Conservation (phyloP, 192 early-diverging fungal species). For the Entomortierella lignicola region DNA sequence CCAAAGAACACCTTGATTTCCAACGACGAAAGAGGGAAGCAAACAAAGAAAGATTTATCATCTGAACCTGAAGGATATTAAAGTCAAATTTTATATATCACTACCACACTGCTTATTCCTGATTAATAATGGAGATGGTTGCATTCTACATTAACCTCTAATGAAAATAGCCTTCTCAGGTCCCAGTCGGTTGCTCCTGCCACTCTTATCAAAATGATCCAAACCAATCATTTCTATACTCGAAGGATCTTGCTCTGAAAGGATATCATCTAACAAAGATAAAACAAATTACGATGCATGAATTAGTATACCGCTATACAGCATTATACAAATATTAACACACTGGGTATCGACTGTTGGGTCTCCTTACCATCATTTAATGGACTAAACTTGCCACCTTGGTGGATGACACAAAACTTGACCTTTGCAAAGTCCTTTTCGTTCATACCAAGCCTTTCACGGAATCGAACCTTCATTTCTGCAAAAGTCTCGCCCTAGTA, state of each 20-base stretch:
- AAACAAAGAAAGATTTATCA: too few relatives aligned
- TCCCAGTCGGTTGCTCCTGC: slow-evolving; percentile 48
- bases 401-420: slow-evolving; percentile 53
- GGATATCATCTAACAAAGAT: slow-evolving; percentile 34
- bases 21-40: too few relatives aligned
- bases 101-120: too few relatives aligned
- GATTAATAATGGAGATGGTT: neutral
- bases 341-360: too few relatives aligned
- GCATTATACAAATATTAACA: too few relatives aligned
- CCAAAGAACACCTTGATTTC: too few relatives aligned
- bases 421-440: slow-evolving; percentile 87
- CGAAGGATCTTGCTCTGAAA: slow-evolving; percentile 31
- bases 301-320: too few relatives aligned
- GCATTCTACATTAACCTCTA: slow-evolving; percentile 28
- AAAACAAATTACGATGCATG: too few relatives aligned
- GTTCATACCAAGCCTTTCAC: slow-evolving; percentile 75
- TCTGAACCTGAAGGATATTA: neutral
- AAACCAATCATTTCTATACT: slow-evolving; percentile 57
- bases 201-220: slow-evolving; percentile 65
- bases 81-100: neutral
- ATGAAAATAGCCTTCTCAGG: slow-evolving; percentile 60
- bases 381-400: slow-evolving; percentile 12
- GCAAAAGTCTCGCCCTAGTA: slow-evolving; percentile 71
- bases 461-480: slow-evolving; percentile 80
- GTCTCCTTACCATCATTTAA: slow-evolving; percentile 49